Evolutionary conservation across 116 monocot genomes (phyloP).

Genomic region (Zostera marina): DNA sequence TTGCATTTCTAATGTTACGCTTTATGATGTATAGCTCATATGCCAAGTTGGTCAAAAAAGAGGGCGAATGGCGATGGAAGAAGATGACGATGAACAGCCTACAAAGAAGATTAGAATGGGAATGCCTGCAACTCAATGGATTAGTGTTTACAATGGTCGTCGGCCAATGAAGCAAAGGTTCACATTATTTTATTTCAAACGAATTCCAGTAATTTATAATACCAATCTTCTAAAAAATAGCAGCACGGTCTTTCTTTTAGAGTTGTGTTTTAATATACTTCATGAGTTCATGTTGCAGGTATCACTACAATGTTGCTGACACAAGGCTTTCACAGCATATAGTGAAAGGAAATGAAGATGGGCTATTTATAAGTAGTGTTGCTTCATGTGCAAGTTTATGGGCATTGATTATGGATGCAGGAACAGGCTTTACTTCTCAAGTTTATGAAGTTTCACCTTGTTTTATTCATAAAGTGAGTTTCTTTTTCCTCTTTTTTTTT

Average conservation of each 20-base stretch:
- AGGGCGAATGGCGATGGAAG: constrained; percentile 65
- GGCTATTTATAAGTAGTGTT: constrained; percentile 81
- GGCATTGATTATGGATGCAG: constrained; percentile 98
- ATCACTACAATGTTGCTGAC: constrained; percentile 96
- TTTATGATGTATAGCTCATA: constrained; percentile 33
- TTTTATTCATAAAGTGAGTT: constrained; percentile 86
- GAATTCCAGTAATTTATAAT: no score
- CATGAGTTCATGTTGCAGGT: constrained; percentile 43
- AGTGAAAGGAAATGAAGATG: constrained; percentile 95
- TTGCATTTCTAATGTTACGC: no score
- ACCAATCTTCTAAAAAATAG: no score
- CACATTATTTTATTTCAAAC: no score
- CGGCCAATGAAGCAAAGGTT: constrained; percentile 94
- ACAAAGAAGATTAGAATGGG: constrained; percentile 84
- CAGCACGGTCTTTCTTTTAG: no score
- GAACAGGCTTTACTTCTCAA: constrained; percentile 81
- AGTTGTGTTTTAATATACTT: no score
- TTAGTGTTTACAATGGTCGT: constrained; percentile 75
- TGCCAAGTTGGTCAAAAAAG: constrained; percentile 92
- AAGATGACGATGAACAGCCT: constrained; percentile 78
- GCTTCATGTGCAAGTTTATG: constrained; percentile 72
- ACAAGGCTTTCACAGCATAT: constrained; percentile 77
- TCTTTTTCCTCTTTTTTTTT: neutral
- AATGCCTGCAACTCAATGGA: constrained; percentile 93
- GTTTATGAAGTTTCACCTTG: constrained; percentile 67